Evolutionary conservation across 192 early-diverging fungal species (phyloP).

Genomic region (Chytriomyces hyalinus): DNA sequence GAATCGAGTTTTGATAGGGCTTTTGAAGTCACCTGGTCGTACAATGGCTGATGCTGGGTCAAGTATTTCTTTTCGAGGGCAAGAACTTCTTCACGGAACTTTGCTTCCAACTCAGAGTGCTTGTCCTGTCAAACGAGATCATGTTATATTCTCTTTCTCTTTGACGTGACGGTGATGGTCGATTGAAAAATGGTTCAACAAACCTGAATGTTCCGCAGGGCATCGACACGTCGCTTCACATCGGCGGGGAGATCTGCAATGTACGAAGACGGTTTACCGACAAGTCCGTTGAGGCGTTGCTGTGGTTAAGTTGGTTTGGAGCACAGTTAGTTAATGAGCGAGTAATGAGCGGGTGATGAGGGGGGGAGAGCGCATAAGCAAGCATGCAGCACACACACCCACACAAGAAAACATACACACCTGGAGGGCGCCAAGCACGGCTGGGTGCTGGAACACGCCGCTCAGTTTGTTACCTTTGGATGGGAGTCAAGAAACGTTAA

Average conservation of each 20-base stretch:
- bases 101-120: slow-evolving; percentile 80
- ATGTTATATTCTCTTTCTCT: too few relatives aligned
- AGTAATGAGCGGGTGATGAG: neutral
- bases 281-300: slow-evolving; percentile 76
- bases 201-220: slow-evolving; percentile 85
- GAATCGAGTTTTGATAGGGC: neutral
- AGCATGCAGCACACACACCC: neutral
- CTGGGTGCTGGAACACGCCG: slow-evolving; percentile 46
- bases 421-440: slow-evolving; percentile 46
- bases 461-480: slow-evolving; percentile 31
- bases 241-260: slow-evolving; percentile 63
- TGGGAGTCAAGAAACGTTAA: neutral
- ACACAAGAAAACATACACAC: slow-evolving; percentile 38
- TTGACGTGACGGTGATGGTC: neutral
- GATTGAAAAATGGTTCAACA: neutral
- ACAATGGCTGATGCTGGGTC: slow-evolving; percentile 82
- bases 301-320: slow-evolving; percentile 48
- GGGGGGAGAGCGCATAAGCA: neutral
- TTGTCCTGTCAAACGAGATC: slow-evolving; percentile 53
- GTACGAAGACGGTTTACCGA: slow-evolving; percentile 70
- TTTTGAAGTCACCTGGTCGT: slow-evolving; percentile 59
- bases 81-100: slow-evolving; percentile 93
- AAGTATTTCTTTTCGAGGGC: slow-evolving; percentile 97
- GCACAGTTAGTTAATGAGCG: slow-evolving; percentile 2
- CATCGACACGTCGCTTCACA: slow-evolving; percentile 85